Base-by-base conservation (phyloP, 2,329 filamentous ascomycete species). In the Pseudopyricularia cyperi region DNA sequence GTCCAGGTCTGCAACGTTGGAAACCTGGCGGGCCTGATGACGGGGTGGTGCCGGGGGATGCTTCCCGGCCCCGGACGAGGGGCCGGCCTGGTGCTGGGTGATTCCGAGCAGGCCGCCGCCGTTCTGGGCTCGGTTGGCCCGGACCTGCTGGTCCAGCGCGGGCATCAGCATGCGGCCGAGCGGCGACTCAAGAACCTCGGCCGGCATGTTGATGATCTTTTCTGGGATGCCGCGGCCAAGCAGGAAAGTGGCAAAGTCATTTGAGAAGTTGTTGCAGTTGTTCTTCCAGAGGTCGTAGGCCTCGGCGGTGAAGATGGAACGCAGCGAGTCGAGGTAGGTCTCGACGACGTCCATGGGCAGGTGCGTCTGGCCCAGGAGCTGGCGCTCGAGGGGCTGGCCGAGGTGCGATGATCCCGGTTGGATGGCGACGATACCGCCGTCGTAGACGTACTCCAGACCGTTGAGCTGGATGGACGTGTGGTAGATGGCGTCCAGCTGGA, bases 221-320 rank as follows among this genome's bases (percentile, higher is more conserved):
- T 83, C 77, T 0, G 93, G 93, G 54, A 97, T 97, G 3, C 88
- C 87, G 59, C 83, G 86, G 22, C 93, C 91, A 1, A 96, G 72
- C 0, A 97, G 73, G 57, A 97, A 97, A 66, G 87, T 93, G 56
- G 88, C 74, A 58, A 97, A 83, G 55, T 95, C 89, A 62, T 97
- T 91, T 3, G 87, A 88, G 67, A 97, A 98, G 66, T 96, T 96
- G 70, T 97, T 98, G 72, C 91, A 97, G 64, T 98, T 98, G 67
- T 96, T 89, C 60, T 71, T 87, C 65, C 79, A 95, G 5, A 96
- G 71, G 62, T 96, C 89, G 62, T 97, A 97, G 1, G 87, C 86
- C 79, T 89, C 82, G 8, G 85, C 72, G 0, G 89, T 95, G 63
- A 94, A 98, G 11, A 94, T 83, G 1, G 83, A 74, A 55, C 84